Percentiles rank a stretch among this genome's conserved stretches.
phyloP scores from a whole-genome alignment of 257 asterid species.

The Henckelia pumila region DNA sequence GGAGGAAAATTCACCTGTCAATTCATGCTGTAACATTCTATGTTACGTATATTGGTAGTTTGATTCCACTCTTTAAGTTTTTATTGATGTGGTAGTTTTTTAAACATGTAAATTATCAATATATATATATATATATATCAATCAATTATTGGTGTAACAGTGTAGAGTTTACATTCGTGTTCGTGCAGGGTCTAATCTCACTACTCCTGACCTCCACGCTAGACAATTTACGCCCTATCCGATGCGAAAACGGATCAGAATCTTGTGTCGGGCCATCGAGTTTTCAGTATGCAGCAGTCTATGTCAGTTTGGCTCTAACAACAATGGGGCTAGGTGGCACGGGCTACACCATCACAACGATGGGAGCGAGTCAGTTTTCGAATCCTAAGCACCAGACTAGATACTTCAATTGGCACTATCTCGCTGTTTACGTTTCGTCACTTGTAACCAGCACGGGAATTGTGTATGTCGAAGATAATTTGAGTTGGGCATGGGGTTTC shows the following conservation, averaged over 20 bases:
- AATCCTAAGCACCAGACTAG: conserved; percentile 30
- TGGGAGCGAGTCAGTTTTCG: conserved; percentile 49
- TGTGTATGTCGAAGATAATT: conserved; percentile 45
- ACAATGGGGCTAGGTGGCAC: conserved; percentile 39
- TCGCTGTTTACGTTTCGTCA: conserved; percentile 25
- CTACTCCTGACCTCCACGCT: conserved; percentile 37
- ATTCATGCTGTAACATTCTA: too few relatives aligned
- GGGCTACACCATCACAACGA: conserved; percentile 38
- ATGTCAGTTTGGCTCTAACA: conserved; percentile 31
- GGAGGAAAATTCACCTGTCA: too few relatives aligned
- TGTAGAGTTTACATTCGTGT: too few relatives aligned
- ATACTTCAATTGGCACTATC: conserved; percentile 46
- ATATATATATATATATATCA: too few relatives aligned
- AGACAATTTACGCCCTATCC: conserved; percentile 34
- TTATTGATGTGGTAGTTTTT: too few relatives aligned
- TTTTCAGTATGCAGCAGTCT: conserved; percentile 33
- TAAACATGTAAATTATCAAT: too few relatives aligned
- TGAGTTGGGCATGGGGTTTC: conserved; percentile 46
- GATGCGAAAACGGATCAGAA: conserved; percentile 25
- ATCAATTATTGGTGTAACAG: too few relatives aligned
- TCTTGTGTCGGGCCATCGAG: conserved; percentile 28
- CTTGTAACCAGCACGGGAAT: conserved; percentile 33
- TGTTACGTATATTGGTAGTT: too few relatives aligned
- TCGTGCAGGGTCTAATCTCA: conserved; percentile 39
- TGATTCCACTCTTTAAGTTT: too few relatives aligned